phyloP scores from a whole-genome alignment of 129 eudicot species.

The Deinandra increscens region DNA sequence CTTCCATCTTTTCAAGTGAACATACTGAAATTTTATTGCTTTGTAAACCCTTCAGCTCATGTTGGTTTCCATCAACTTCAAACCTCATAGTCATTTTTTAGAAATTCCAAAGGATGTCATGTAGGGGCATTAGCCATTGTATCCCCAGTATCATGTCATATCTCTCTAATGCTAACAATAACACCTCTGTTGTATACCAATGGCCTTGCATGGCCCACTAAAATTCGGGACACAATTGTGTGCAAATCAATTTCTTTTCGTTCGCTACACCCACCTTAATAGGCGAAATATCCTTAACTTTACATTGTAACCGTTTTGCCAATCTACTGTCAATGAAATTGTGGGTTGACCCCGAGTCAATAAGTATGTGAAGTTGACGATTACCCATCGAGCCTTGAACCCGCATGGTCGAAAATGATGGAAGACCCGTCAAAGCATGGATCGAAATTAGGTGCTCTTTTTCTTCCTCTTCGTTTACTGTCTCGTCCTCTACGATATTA shows the following conservation, averaged over 20 bases:
- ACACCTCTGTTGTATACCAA: background rate
- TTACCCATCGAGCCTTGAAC: background rate
- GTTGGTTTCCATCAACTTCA: background rate
- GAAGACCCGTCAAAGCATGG: background rate
- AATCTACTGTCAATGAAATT: no score
- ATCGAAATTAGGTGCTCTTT: background rate
- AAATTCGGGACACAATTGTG: background rate
- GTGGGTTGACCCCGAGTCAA: no score
- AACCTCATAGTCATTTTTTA: background rate
- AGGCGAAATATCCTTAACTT: background rate
- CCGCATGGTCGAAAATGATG: background rate
- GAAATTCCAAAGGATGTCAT: background rate
- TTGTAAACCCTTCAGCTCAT: background rate
- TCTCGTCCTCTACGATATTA: no score
- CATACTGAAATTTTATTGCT: no score
- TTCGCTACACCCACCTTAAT: constrained; percentile 7
- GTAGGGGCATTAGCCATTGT: background rate
- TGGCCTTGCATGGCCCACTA: constrained; percentile 3
- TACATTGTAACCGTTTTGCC: background rate
- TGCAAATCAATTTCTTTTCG: background rate
- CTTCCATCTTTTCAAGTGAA: no score
- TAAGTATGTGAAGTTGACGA: background rate
- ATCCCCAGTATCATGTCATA: background rate
- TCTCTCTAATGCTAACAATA: background rate
- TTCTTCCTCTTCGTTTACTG: background rate